phyloP scores from a whole-genome alignment of 2,329 filamentous ascomycete genomes.

The Alternaria gansuensis region DNA sequence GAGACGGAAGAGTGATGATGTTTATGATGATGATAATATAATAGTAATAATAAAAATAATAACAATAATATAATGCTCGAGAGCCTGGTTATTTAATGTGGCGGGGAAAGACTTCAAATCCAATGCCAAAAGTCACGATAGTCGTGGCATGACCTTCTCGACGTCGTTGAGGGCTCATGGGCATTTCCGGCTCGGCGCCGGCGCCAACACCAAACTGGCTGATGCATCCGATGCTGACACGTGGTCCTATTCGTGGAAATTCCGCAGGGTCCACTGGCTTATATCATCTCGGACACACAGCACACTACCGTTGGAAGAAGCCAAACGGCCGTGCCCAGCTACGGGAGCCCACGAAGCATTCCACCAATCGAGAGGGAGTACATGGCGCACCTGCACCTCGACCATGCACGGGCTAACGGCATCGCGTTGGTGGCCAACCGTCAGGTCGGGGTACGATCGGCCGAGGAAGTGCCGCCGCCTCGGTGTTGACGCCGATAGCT shows the following conservation, averaged over 20 bases:
- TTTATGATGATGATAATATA: not conserved
- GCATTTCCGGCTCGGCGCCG: slow-evolving; percentile 16
- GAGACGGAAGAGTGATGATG: slow-evolving; percentile 54
- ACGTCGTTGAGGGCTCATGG: slow-evolving; percentile 24
- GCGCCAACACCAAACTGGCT: slow-evolving; percentile 16
- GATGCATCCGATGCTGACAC: slow-evolving; percentile 3
- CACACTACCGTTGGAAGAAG: slow-evolving; percentile 11
- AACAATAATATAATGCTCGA: not conserved
- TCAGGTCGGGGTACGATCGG: slow-evolving; percentile 23
- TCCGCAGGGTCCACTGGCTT: not conserved
- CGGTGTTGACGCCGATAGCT: slow-evolving; percentile 20
- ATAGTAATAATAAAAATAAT: too few species aligned
- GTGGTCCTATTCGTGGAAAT: slow-evolving; percentile 18
- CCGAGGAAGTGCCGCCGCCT: slow-evolving; percentile 24
- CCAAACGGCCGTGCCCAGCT: slow-evolving; percentile 9
- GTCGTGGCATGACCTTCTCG: slow-evolving; percentile 17
- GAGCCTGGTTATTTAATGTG: not conserved
- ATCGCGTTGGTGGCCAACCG: slow-evolving; percentile 7
- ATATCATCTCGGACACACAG: not conserved
- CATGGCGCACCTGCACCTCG: not conserved
- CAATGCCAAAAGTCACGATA: slow-evolving; percentile 8
- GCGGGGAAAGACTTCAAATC: not conserved
- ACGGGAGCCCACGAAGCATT: slow-evolving; percentile 11
- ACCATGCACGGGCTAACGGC: slow-evolving; percentile 11
- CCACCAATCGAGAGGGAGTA: slow-evolving; percentile 18